phyloP scores from a whole-genome alignment of 768 basidiomycete genomes.

The Hortiboletus campestris region DNA sequence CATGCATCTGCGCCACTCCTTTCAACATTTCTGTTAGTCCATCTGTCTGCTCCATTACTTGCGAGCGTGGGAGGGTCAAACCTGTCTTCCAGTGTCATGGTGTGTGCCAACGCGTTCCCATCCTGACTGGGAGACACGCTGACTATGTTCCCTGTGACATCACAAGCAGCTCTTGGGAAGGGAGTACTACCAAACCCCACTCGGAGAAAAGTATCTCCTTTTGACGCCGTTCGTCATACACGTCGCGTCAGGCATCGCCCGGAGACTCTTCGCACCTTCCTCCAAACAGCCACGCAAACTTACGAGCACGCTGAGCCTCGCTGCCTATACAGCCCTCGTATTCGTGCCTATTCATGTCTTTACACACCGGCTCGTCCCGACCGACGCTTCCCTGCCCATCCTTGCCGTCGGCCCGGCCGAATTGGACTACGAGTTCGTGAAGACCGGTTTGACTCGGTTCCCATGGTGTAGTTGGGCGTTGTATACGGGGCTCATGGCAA shows the following conservation, averaged over 20 bases:
- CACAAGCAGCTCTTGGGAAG: constrained; percentile 67
- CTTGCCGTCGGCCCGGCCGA: constrained; percentile 64
- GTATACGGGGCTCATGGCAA: constrained; percentile 60
- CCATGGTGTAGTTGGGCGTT: constrained; percentile 59
- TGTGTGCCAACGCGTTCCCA: constrained; percentile 29
- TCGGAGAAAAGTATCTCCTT: constrained; percentile 68
- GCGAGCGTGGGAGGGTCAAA: constrained; percentile 71
- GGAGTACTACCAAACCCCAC: constrained; percentile 79
- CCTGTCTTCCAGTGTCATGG: constrained; percentile 73
- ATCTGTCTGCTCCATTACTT: constrained; percentile 70
- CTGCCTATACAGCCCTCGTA: constrained; percentile 61
- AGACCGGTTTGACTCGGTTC: constrained; percentile 61
- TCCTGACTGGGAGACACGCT: background rate
- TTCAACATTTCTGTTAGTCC: constrained; percentile 68
- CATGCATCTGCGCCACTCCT: constrained; percentile 79
- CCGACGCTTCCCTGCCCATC: constrained; percentile 38
- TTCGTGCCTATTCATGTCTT: constrained; percentile 69
- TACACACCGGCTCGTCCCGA: constrained; percentile 61
- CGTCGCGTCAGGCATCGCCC: constrained; percentile 52
- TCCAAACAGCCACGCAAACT: constrained; percentile 35
- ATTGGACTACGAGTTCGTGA: constrained; percentile 82
- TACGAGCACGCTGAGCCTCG: constrained; percentile 47
- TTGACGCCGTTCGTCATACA: constrained; percentile 68
- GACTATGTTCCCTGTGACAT: background rate
- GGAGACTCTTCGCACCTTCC: constrained; percentile 50